A percentile compares a stretch with the other conserved stretches of the same genome.
These are phyloP conservation scores for Penicillium verrucosum DNA, from an alignment of 2,329 filamentous ascomycete genomes.

Conservation along the genomic window DNA sequence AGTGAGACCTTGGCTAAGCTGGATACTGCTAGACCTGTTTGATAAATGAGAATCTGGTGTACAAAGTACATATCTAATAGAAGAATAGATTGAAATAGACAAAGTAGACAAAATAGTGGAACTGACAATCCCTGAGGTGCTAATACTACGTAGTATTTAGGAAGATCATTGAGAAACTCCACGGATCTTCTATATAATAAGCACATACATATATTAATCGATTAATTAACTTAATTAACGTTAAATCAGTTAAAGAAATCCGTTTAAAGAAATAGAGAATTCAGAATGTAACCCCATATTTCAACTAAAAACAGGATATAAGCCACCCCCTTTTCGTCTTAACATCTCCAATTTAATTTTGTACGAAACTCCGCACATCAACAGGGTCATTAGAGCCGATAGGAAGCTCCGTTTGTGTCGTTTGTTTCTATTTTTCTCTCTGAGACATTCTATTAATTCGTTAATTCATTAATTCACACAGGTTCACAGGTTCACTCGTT, in stretches of 20 bases:
- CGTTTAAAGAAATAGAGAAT: not conserved
- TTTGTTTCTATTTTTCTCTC: not conserved
- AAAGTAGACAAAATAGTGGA: not conserved
- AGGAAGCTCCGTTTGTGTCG: not conserved
- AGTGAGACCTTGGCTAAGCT: slow-evolving; percentile 16
- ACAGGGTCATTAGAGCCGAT: not conserved
- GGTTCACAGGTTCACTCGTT: too few species aligned
- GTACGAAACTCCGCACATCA: not conserved
- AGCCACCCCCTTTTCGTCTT: slow-evolving; percentile 11
- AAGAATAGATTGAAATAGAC: not conserved
- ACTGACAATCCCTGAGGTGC: not conserved
- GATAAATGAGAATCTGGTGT: not conserved
- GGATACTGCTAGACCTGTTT: slow-evolving; percentile 11
- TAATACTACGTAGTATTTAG: not conserved
- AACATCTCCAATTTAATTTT: not conserved
- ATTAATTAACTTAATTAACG: not conserved
- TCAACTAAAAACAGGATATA: not conserved
- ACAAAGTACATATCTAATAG: not conserved
- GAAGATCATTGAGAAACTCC: not conserved
- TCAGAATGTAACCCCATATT: slow-evolving; percentile 4
- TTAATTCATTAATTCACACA: too few species aligned
- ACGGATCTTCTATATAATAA: not conserved
- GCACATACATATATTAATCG: not conserved
- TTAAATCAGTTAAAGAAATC: not conserved
- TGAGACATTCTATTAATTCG: not conserved